A percentile compares a stretch with the other conserved stretches of the same genome.
These are phyloP conservation scores for Aspergillus homomorphus DNA, from an alignment of 495 filamentous ascomycete genomes.

Conservation along the genomic window DNA sequence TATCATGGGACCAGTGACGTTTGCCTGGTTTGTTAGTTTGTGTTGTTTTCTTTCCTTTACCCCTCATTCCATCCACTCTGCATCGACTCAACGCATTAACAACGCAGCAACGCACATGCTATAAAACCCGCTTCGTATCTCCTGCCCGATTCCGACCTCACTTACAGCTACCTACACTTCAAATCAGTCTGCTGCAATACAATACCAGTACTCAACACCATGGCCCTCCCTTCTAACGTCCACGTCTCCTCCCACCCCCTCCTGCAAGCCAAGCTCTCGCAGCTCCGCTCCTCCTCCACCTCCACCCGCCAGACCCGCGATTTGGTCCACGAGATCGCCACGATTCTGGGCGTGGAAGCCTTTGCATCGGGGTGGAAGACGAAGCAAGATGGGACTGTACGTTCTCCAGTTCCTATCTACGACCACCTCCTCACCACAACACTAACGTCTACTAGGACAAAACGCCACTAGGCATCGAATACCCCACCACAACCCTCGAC, in stretches of 20 bases:
- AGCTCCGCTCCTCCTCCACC: constrained; percentile 71
- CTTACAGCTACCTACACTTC: no score
- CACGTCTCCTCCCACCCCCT: constrained; percentile 86
- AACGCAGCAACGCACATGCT: not conserved
- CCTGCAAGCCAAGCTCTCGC: constrained; percentile 81
- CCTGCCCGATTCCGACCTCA: no score
- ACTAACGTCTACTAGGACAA: constrained; percentile 47
- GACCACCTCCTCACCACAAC: not conserved
- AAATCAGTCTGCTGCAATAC: no score
- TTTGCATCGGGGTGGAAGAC: constrained; percentile 60
- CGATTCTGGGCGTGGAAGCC: constrained; percentile 81
- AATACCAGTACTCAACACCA: constrained; percentile 8
- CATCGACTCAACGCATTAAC: not conserved
- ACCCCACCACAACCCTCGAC: constrained; percentile 55
- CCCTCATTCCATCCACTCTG: not conserved
- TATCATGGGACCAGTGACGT: not conserved
- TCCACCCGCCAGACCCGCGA: constrained; percentile 72
- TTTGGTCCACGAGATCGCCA: constrained; percentile 78
- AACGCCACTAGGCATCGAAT: constrained; percentile 72
- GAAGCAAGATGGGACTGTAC: constrained; percentile 38
- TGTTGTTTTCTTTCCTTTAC: no score
- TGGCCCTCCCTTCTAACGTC: constrained; percentile 46
- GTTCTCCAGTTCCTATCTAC: not conserved
- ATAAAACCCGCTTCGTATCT: not conserved
- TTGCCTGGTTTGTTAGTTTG: not conserved